Evolutionary conservation across 1,139 yeast species (phyloP), one percentile per base, ranked within the genome.

Genomic region (Yamadazyma triangularis): DNA sequence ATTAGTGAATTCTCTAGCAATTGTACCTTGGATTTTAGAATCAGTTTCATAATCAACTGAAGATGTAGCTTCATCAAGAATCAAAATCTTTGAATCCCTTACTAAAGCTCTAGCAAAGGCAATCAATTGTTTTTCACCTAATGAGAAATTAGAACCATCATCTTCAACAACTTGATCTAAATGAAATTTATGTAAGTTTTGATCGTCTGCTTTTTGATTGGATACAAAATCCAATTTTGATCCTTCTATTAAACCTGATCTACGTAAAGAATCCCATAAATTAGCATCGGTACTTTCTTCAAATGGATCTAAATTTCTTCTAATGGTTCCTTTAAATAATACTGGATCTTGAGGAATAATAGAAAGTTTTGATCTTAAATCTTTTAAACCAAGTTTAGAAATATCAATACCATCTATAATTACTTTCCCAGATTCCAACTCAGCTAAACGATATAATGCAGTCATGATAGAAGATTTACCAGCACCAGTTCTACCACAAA

Each of bases 331-430:
- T 9, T 83, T 70, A 57, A 88, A 88, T 47, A 88, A 61, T 0
- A 94, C 87, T 13, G 96, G 96, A 53, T 88, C 96, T 59, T 88
- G 96, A 10, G 96, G 96, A 53, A 88, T 88, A 45, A 88, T 88
- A 1, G 95, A 60, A 77, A 45, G 85, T 64, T 85, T 51, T 68
- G 81, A 63, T 41, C 98, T 79, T 44, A 91, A 69, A 40, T 79
- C 80, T 33, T 70, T 72, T 42, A 91, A 70, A 5, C 96, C 96
- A 45, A 91, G 73, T 20, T 73, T 56, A 2, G 76, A 53, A 11
- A 37, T 76, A 47, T 81, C 82, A 26, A 79, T 45, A 2, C 71
- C 84, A 50, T 81, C 91, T 44, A 82, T 76, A 3, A 50, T 37
- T 31, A 81, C 70, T 13, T 47, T 42, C 8, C 91, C 91, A 0